Evolutionary conservation across 23 red algal species (phyloP).

Genomic region (Gracilaria caudata): DNA sequence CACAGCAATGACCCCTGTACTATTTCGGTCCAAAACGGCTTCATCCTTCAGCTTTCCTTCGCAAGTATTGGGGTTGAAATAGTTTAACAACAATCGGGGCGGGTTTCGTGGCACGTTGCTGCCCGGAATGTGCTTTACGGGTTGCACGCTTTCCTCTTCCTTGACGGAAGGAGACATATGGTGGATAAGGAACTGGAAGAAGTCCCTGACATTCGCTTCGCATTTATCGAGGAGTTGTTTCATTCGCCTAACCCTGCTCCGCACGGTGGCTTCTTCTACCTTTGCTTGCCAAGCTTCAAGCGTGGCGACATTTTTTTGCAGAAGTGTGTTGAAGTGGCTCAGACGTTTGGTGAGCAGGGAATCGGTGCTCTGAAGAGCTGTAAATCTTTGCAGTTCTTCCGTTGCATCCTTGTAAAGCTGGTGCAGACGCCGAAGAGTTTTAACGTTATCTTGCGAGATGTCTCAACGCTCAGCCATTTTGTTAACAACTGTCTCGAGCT

Average conservation of each 20-base stretch:
- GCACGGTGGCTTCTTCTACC: background rate
- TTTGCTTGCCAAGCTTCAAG: background rate
- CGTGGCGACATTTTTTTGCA: background rate
- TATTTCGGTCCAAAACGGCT: background rate
- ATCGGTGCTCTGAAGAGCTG: background rate
- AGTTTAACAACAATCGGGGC: background rate
- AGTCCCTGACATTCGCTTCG: background rate
- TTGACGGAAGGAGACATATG: background rate
- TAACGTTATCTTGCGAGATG: background rate
- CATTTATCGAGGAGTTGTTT: slow-evolving; percentile 27
- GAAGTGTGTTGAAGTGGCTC: background rate
- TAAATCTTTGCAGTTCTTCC: background rate
- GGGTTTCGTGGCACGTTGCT: slow-evolving; percentile 21
- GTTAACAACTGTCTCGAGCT: background rate
- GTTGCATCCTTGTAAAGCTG: background rate
- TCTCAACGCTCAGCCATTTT: background rate
- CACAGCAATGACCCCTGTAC: background rate
- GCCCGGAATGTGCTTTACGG: background rate
- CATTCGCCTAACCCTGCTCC: background rate
- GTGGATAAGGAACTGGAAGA: background rate
- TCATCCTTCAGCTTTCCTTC: slow-evolving; percentile 23
- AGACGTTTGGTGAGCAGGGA: background rate
- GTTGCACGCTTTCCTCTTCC: background rate
- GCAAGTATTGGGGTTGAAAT: slow-evolving; percentile 19
- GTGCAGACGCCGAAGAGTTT: background rate